Evolutionary conservation across 2,329 filamentous ascomycete genomes (phyloP).

Genomic region (Epichloe coenophiala): DNA sequence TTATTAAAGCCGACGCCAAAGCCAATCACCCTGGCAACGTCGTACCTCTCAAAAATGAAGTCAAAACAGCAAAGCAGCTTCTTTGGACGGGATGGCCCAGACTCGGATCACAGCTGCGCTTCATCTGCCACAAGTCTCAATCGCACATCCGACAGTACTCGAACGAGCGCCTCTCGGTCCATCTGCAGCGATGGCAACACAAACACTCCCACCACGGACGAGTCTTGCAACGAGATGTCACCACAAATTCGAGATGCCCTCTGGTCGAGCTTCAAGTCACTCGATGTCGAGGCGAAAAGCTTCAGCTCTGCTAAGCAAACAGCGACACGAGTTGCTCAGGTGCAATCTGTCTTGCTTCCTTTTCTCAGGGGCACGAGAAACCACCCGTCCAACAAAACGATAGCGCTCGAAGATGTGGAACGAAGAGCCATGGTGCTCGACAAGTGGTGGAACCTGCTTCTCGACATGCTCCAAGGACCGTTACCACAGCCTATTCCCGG

Average conservation of each 20-base stretch:
- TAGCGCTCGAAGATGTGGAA: constrained; percentile 73
- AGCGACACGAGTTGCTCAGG: constrained; percentile 59
- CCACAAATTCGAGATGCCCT: constrained; percentile 34
- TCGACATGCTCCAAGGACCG: constrained; percentile 68
- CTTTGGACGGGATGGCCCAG: constrained; percentile 20
- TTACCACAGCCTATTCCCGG: constrained; percentile 59
- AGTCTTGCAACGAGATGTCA: constrained; percentile 32
- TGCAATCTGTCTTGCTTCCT: constrained; percentile 59
- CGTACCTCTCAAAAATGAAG: constrained; percentile 37
- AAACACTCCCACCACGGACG: constrained; percentile 25
- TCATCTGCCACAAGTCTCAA: constrained; percentile 34
- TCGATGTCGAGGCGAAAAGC: constrained; percentile 34
- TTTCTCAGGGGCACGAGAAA: constrained; percentile 60
- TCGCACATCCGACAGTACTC: constrained; percentile 24
- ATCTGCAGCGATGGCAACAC: constrained; percentile 25
- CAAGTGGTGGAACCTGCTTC: constrained; percentile 77
- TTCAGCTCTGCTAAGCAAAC: constrained; percentile 60
- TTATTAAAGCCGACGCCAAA: constrained; percentile 23
- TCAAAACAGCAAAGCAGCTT: constrained; percentile 31
- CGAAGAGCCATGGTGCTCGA: constrained; percentile 66
- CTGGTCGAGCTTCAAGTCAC: constrained; percentile 39
- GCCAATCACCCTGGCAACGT: constrained; percentile 29
- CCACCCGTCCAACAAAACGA: constrained; percentile 48
- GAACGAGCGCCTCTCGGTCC: constrained; percentile 25
- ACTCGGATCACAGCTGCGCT: constrained; percentile 30